A percentile compares a stretch with the other conserved stretches of the same genome.
Conservation (phyloP, 345 rosid genomes). For the Camelina hispida region DNA sequence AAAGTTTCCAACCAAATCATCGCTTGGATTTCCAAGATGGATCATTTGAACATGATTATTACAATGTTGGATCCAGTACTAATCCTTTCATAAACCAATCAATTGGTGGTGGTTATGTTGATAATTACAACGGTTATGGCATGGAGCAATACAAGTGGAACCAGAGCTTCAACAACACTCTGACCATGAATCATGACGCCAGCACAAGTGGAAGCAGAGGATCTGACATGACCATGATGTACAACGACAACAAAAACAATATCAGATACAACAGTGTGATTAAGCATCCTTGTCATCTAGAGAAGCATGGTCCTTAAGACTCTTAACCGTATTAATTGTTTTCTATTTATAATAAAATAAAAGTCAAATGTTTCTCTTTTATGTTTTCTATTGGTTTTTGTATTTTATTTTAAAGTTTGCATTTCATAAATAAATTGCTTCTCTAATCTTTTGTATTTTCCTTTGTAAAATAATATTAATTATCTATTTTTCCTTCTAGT, state of each 20-base stretch:
- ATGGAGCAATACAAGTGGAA: conserved; percentile 18
- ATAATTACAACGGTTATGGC: neutral
- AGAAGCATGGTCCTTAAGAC: conserved; percentile 10
- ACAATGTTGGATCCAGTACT: conserved; percentile 3
- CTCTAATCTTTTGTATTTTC: neutral
- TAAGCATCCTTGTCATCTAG: conserved; percentile 3
- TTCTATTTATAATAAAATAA: neutral
- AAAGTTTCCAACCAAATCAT: neutral
- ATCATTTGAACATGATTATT: neutral
- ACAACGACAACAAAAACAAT: neutral
- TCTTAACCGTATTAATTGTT: neutral
- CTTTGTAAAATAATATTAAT: neutral
- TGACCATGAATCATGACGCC: conserved; percentile 9
- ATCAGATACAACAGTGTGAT: neutral
- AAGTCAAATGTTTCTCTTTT: neutral
- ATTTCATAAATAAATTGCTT: conserved; percentile 11
- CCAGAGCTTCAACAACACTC: conserved; percentile 27
- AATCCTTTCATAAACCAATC: conserved; percentile 32
- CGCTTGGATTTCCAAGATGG: neutral
- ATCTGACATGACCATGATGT: conserved; percentile 6
- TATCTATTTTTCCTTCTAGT: neutral
- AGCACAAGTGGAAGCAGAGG: conserved; percentile 17
- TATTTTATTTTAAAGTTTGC: neutral
- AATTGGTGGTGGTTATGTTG: conserved; percentile 15
- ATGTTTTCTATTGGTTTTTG: no score